These are phyloP conservation scores for Fusarium paranaense DNA, from an alignment of 2,329 filamentous ascomycete species.

Conservation along the genomic window DNA sequence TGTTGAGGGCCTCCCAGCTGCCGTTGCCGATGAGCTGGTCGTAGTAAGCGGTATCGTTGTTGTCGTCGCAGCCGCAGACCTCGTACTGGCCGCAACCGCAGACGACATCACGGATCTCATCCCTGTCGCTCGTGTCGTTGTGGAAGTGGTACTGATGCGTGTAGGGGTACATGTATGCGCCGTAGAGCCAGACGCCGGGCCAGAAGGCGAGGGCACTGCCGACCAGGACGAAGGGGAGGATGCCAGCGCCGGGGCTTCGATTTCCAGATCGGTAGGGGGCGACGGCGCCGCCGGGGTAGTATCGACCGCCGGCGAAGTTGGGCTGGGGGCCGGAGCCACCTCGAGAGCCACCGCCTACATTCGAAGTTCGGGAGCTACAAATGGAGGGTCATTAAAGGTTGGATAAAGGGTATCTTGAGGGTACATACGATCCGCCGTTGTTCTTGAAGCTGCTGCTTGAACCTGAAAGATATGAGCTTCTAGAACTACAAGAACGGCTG, in stretches of 20 bases:
- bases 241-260: conserved; percentile 63
- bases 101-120: conserved; percentile 51
- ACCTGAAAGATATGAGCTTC: conserved; percentile 35
- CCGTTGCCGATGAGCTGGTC: conserved; percentile 74
- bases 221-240: conserved; percentile 64
- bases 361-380: conserved; percentile 33
- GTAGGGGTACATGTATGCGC: conserved; percentile 69
- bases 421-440: conserved; percentile 16
- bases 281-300: conserved; percentile 74
- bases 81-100: conserved; percentile 64
- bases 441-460: conserved; percentile 8
- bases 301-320: conserved; percentile 70
- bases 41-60: conserved; percentile 69
- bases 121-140: conserved; percentile 60
- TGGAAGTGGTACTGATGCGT: conserved; percentile 57
- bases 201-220: conserved; percentile 66
- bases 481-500: conserved; percentile 17
- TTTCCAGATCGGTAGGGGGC: conserved; percentile 71
- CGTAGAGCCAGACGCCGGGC: conserved; percentile 73
- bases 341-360: conserved; percentile 63
- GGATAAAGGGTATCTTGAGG: too few relatives aligned
- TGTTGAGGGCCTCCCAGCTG: conserved; percentile 69
- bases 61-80: conserved; percentile 78
- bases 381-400: not conserved
- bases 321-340: conserved; percentile 69